Evolutionary conservation across 2,329 filamentous ascomycete species (phyloP), one percentile per base, ranked within the genome.

Genomic region (Trichoderma lentiforme): DNA sequence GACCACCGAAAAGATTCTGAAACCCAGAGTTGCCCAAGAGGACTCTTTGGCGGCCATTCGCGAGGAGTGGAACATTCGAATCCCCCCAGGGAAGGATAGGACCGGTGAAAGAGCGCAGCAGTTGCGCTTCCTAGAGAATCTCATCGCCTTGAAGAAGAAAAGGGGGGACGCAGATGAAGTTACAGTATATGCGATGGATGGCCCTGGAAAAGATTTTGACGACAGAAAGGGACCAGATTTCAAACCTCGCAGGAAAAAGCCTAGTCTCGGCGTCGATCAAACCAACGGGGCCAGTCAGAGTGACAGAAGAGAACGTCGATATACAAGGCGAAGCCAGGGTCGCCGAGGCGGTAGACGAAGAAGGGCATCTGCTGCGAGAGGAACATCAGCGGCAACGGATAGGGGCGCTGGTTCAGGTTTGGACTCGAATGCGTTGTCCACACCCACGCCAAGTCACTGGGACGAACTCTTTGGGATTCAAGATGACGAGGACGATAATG

Each of bases 91-190:
- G 28, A 83, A 83, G 70, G 82, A 86, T 71, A 83, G 83, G 69
- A 83, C 82, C 3, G 86, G 86, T 28, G 84, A 84, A 74, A 81
- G 85, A 51, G 82, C 83, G 30, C 82, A 84, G 21, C 84, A 86
- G 75, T 84, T 84, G 6, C 80, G 85, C 9, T 94, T 94, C 77
- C 81, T 94, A 1, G 88, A 92, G 75, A 88, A 88, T 32, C 77
- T 94, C 28, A 91, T 91, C 74, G 85, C 86, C 14, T 80, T 91
- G 66, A 94, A 94, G 80, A 85, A 85, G 63, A 84, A 85, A 32
- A 89, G 85, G 75, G 90, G 90, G 8, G 90, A 93, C 79, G 84
- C 80, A 21, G 92, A 93, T 77, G 82, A 87, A 18, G 90, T 93
- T 30, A 92, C 90, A 0, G 84, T 91, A 5, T 86, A 88, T 77